phyloP scores from a whole-genome alignment of 257 asterid genomes.

The Scutellaria baicalensis region DNA sequence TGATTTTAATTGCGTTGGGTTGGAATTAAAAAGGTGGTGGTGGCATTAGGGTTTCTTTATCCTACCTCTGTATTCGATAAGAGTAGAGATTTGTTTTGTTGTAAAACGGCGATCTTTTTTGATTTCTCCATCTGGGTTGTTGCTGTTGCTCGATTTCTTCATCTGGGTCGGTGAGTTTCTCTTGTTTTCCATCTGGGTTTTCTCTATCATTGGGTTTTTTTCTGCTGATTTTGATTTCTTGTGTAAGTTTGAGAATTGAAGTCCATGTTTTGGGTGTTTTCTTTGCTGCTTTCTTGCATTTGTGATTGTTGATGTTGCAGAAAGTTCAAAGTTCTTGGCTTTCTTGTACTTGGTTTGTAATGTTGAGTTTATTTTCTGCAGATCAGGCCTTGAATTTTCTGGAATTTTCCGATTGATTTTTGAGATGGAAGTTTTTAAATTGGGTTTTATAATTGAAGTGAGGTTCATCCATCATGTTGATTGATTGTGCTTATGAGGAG shows the following conservation, averaged over 20 bases:
- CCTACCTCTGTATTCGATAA: conserved; percentile 17
- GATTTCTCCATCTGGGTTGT: conserved; percentile 38
- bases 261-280: not conserved
- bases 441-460: conserved; percentile 12
- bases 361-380: conserved; percentile 5
- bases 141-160: conserved; percentile 21
- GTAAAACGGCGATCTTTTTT: conserved; percentile 35
- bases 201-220: conserved; percentile 9
- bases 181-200: conserved; percentile 17
- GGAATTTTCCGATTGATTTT: not conserved
- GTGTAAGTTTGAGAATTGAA: not conserved
- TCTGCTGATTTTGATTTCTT: conserved; percentile 12
- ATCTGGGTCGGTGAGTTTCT: conserved; percentile 28
- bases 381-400: not conserved
- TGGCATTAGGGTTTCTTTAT: conserved; percentile 38
- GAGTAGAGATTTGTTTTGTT: conserved; percentile 16
- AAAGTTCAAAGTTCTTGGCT: not conserved
- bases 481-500: conserved; percentile 17
- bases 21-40: conserved; percentile 34
- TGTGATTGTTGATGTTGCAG: conserved; percentile 9
- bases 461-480: conserved; percentile 12
- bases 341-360: conserved; percentile 12
- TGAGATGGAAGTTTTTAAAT: not conserved
- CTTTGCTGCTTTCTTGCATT: not conserved
- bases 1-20: conserved; percentile 27